A percentile compares a stretch with the other conserved stretches of the same genome.
Evolutionary conservation across 2,329 filamentous ascomycete genomes (phyloP).

Genomic region (Rhynchosporium secalis): DNA sequence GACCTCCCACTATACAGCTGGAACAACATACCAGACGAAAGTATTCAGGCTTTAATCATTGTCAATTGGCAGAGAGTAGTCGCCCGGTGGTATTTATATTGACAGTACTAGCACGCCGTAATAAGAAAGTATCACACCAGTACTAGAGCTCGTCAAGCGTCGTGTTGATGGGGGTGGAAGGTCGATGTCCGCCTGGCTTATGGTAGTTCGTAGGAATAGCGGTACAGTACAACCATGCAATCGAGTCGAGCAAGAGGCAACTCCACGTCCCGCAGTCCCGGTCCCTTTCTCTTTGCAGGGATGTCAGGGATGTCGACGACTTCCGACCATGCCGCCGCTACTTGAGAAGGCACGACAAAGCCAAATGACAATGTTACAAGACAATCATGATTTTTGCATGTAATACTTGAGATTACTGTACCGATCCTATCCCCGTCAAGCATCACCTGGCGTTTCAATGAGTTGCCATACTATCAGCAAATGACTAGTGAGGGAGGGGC

Average conservation of each 20-base stretch:
- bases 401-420: not conserved
- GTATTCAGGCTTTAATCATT: constrained; percentile 15
- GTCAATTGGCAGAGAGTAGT: constrained; percentile 20
- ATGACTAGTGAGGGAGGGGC: constrained; percentile 2
- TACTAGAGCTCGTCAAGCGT: too few species aligned
- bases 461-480: constrained; percentile 5
- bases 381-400: not conserved
- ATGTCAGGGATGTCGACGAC: too few species aligned
- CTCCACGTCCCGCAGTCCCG: too few species aligned
- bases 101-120: too few species aligned
- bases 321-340: too few species aligned
- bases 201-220: too few species aligned
- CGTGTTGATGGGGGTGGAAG: too few species aligned
- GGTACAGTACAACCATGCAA: too few species aligned
- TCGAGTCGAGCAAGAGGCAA: too few species aligned
- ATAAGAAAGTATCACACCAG: too few species aligned
- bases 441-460: constrained; percentile 5
- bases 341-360: not conserved
- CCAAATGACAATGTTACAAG: not conserved
- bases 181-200: too few species aligned
- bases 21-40: constrained; percentile 28
- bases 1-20: constrained; percentile 17
- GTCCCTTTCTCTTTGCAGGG: too few species aligned
- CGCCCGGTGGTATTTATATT: constrained; percentile 2
- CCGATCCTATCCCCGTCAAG: not conserved